Conservation (phyloP, 2,329 filamentous ascomycete genomes). For the Magnaporthiopsis rhizophila region DNA sequence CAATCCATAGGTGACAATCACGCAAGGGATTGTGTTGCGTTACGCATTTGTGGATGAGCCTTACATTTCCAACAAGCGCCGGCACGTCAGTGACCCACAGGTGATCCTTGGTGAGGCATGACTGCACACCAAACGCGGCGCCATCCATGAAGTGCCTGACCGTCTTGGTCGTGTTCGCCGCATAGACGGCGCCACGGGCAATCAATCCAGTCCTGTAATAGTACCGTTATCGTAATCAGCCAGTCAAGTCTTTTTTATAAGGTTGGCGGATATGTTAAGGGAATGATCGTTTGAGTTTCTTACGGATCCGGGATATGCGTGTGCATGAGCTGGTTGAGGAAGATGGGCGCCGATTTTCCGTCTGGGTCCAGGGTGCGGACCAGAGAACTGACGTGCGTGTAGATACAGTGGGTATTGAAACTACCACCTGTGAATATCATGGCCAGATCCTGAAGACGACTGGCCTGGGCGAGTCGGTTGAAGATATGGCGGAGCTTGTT, state of each 20-base stretch:
- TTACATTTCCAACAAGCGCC: neutral
- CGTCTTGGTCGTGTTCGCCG: neutral
- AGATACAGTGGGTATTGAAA: neutral
- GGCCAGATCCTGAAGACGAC: neutral
- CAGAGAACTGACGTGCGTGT: neutral
- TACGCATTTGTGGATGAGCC: neutral
- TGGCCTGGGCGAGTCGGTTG: neutral
- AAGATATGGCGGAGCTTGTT: neutral
- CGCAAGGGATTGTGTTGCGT: neutral
- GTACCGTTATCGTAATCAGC: neutral
- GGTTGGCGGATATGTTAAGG: neutral
- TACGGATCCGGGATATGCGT: neutral
- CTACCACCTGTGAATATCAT: neutral
- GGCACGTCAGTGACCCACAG: neutral
- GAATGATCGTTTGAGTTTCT: neutral
- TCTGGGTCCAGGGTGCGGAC: neutral
- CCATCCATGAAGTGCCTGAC: neutral
- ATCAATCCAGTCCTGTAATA: neutral
- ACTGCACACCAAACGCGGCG: neutral
- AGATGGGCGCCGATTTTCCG: neutral
- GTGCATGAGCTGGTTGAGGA: neutral
- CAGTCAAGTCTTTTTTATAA: neutral
- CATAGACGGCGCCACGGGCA: conserved; percentile 1
- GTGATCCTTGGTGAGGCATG: neutral
- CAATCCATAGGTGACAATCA: too few species aligned